These are phyloP conservation scores for Ophiostoma montium DNA, from an alignment of 2,329 filamentous ascomycete genomes.

Conservation along the genomic window DNA sequence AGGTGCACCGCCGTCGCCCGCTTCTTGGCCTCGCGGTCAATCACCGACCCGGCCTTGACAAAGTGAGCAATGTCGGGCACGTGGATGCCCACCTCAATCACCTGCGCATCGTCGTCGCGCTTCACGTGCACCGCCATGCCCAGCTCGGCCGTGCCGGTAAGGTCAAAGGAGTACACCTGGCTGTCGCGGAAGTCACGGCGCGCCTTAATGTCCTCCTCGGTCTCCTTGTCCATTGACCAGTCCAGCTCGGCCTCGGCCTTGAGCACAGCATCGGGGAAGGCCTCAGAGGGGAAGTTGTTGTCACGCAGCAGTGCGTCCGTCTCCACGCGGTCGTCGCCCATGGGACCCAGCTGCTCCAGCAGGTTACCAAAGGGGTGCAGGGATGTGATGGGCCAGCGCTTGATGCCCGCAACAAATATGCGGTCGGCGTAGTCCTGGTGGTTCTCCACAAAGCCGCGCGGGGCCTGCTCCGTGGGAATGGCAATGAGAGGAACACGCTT, in stretches of 20 bases:
- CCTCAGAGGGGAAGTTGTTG: slow-evolving; percentile 97
- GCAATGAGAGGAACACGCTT: slow-evolving; percentile 97
- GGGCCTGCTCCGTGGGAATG: slow-evolving; percentile 94
- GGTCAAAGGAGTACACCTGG: slow-evolving; percentile 82
- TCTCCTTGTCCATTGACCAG: slow-evolving; percentile 60
- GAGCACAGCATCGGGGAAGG: slow-evolving; percentile 92
- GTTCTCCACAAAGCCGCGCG: slow-evolving; percentile 94
- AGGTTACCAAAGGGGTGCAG: slow-evolving; percentile 96
- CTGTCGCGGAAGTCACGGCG: slow-evolving; percentile 86
- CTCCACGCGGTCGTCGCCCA: slow-evolving; percentile 95
- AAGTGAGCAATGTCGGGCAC: slow-evolving; percentile 94
- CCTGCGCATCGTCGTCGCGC: slow-evolving; percentile 55
- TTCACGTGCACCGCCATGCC: slow-evolving; percentile 92
- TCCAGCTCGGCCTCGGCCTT: slow-evolving; percentile 92
- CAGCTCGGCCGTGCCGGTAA: slow-evolving; percentile 74
- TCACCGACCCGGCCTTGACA: slow-evolving; percentile 87
- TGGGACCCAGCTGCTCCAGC: slow-evolving; percentile 90
- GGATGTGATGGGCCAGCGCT: slow-evolving; percentile 99
- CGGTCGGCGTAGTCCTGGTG: slow-evolving; percentile 95
- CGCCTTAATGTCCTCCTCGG: slow-evolving; percentile 40
- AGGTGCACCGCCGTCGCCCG: slow-evolving; percentile 91
- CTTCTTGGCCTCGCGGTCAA: slow-evolving; percentile 96
- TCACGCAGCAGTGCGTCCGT: slow-evolving; percentile 92
- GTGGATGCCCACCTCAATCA: slow-evolving; percentile 84
- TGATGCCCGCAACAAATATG: slow-evolving; percentile 98